Evolutionary conservation across 768 basidiomycete species (phyloP), one percentile per base, ranked within the genome.

Genomic region (Kwoniella newhampshirensis): DNA sequence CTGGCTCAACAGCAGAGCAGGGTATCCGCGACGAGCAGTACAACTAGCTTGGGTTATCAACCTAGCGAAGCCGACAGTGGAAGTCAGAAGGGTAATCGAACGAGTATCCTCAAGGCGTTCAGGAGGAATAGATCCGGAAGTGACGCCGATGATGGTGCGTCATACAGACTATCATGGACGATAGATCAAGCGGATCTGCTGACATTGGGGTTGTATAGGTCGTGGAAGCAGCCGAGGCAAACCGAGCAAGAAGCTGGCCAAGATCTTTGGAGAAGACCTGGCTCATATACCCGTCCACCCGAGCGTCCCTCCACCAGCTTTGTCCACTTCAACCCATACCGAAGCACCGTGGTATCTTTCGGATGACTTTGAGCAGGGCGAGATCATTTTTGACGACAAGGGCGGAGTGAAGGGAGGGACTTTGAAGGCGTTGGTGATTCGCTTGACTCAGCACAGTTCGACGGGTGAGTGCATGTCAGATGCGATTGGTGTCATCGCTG

Each of bases 381-480:
- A 97, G 57, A 87, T 98, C 62, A 77, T 88, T 44, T 86, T 94
- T 65, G 89, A 91, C 63, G 82, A 86, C 6, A 90, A 96, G 69
- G 86, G 87, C 23, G 81, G 83, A 43, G 86, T 98, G 52, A 83
- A 87, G 40, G 96, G 88, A 26, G 96, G 92, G 3, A 91, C 92
- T 0, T 81, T 93, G 1, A 78, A 83, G 18, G 91, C 91, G 2
- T 79, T 98, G 11, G 86, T 97, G 1, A 91, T 92, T 71, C 85
- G 89, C 9, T 79, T 98, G 48, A 97, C 96, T 2, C 85, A 88
- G 15, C 94, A 99, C 70, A 91, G 93, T 61, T 84, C 86, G 67
- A 84, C 85, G 51, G 89, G 91, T 90, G 64, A 69, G 85, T 73
- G 11, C n/a, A n/a, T n/a, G n/a, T n/a, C n/a, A n/a, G n/a, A n/a